These are phyloP conservation scores for Claviceps cyperi DNA, from an alignment of 2,329 filamentous ascomycete genomes.

Conservation along the genomic window DNA sequence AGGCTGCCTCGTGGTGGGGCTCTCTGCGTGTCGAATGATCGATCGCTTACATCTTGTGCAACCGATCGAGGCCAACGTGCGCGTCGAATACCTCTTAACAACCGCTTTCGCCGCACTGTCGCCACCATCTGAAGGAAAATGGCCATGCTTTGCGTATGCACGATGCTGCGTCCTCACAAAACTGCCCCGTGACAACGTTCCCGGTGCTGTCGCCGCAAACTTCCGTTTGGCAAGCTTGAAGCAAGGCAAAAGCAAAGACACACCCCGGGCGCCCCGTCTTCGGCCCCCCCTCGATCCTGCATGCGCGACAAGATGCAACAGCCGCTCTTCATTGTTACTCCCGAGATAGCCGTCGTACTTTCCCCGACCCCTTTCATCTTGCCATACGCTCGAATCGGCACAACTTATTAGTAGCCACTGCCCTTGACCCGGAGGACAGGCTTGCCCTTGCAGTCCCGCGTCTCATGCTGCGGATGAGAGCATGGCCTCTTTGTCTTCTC, in stretches of 20 bases:
- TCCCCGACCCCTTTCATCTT: background rate
- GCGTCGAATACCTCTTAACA: too few relatives aligned
- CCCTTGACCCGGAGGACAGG: background rate
- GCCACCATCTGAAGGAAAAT: background rate
- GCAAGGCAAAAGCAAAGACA: background rate
- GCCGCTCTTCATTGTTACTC: background rate
- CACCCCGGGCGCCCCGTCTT: background rate
- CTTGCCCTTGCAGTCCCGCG: background rate
- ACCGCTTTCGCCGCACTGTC: too few relatives aligned
- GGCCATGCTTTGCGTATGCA: background rate
- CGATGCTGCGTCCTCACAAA: background rate
- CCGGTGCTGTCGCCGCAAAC: background rate
- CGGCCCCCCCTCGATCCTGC: background rate
- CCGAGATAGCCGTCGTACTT: constrained; percentile 4
- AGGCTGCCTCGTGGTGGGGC: too few relatives aligned
- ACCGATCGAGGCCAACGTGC: too few relatives aligned
- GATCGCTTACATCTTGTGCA: too few relatives aligned
- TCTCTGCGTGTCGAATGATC: too few relatives aligned
- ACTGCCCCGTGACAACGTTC: background rate
- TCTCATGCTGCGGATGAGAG: constrained; percentile 1
- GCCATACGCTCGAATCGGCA: background rate
- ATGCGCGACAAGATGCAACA: constrained; percentile 4
- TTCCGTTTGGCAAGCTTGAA: background rate
- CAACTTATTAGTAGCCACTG: background rate
- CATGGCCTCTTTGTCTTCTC: constrained; percentile 20